phyloP scores from a whole-genome alignment of 139 green algal genomes.

The Chlamydomonas asymmetrica region DNA sequence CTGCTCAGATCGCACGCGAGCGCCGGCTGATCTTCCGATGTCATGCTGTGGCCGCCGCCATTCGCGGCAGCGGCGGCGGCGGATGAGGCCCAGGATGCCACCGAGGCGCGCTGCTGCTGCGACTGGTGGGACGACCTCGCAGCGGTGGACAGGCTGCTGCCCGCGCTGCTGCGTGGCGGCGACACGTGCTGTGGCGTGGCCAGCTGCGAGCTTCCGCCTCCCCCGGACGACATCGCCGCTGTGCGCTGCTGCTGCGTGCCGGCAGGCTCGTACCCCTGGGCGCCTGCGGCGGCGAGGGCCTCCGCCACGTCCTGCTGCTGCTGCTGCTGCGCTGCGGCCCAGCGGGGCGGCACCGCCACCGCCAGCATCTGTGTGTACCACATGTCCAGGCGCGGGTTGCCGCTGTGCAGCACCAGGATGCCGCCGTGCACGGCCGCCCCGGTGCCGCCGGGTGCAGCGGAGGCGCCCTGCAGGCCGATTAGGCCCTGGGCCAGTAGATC shows the following conservation, averaged over 20 bases:
- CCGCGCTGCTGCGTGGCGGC: too few relatives aligned
- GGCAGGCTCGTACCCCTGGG: too few relatives aligned
- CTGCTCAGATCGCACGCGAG: constrained; percentile 13
- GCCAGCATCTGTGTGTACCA: constrained; percentile 24
- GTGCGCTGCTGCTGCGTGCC: too few relatives aligned
- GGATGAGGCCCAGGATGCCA: too few relatives aligned
- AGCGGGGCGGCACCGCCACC: not conserved
- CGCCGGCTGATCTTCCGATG: too few relatives aligned
- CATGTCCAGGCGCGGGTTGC: constrained; percentile 15
- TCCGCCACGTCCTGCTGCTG: not conserved
- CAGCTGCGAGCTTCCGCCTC: too few relatives aligned
- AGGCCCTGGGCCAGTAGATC: constrained; percentile 20
- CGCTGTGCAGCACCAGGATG: constrained; percentile 16
- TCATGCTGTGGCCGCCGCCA: too few relatives aligned
- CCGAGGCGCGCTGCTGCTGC: not conserved
- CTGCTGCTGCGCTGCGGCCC: not conserved
- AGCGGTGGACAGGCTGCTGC: not conserved
- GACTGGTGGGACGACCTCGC: not conserved
- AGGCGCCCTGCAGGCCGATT: constrained; percentile 6
- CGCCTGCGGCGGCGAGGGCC: not conserved
- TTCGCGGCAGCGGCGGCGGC: too few relatives aligned
- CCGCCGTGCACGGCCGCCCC: too few relatives aligned
- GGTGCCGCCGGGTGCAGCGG: not conserved
- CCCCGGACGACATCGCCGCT: too few relatives aligned
- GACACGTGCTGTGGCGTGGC: too few relatives aligned